Evolutionary conservation across 768 basidiomycete species (phyloP).

Genomic region (Agrocybe praecox): DNA sequence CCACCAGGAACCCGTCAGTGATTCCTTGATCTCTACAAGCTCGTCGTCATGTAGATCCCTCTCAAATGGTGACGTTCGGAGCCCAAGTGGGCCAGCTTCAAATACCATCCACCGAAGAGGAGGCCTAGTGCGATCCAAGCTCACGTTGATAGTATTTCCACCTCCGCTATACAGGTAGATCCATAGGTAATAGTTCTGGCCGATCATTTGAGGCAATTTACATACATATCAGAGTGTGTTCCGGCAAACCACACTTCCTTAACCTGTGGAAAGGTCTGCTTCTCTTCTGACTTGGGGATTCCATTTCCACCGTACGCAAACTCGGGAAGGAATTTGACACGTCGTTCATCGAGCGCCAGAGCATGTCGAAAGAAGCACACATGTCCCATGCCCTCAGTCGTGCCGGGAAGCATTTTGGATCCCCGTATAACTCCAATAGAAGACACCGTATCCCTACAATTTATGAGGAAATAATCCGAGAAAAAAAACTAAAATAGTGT

Average conservation of each 20-base stretch:
- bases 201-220: background rate
- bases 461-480: background rate
- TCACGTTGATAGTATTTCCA: constrained; percentile 17
- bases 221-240: too few relatives aligned
- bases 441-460: constrained; percentile 35
- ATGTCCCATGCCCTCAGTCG: constrained; percentile 23
- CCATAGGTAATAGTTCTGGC: too few relatives aligned
- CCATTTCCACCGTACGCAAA: constrained; percentile 15
- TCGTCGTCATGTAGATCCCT: constrained; percentile 9
- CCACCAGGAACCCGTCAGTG: constrained; percentile 17
- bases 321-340: constrained; percentile 35
- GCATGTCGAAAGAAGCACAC: constrained; percentile 36
- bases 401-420: constrained; percentile 15
- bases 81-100: constrained; percentile 20
- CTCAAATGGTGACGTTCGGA: constrained; percentile 8
- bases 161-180: constrained; percentile 15
- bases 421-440: constrained; percentile 27
- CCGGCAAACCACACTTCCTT: too few relatives aligned
- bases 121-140: constrained; percentile 17
- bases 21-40: constrained; percentile 15
- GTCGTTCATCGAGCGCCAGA: constrained; percentile 33
- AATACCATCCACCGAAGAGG: constrained; percentile 26
- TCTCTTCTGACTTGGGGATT: too few relatives aligned
- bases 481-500: background rate
- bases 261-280: too few relatives aligned